Conservation (phyloP, 2,329 filamentous ascomycete species). For the Arthrobotrys sinensis region DNA sequence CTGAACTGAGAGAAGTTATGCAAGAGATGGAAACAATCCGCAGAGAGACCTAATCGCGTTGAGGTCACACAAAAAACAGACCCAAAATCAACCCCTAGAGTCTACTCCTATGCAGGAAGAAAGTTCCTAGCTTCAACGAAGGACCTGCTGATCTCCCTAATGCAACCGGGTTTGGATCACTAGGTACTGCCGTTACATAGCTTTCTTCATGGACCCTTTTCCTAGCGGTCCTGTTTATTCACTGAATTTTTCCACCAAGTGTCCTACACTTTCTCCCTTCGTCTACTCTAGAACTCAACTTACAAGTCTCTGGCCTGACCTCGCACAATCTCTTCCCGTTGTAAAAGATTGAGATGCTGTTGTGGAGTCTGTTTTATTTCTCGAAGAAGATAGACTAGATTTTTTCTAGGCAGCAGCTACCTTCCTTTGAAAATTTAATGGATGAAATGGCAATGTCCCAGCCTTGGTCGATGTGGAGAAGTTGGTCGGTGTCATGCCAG, state of each 20-base stretch:
- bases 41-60: not conserved
- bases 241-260: constrained; percentile 11
- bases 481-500: constrained; percentile 33
- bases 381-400: constrained; percentile 10
- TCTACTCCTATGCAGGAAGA: constrained; percentile 17
- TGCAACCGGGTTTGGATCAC: constrained; percentile 14
- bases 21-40: constrained; percentile 28
- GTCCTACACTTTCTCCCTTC: constrained; percentile 26
- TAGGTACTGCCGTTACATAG: constrained; percentile 16
- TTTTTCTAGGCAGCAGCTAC: constrained; percentile 13
- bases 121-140: constrained; percentile 11
- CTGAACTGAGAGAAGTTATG: constrained; percentile 12
- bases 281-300: constrained; percentile 37
- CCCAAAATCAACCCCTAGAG: not conserved
- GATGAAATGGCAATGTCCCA: not conserved
- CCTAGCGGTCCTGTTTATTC: not conserved
- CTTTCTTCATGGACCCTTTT: constrained; percentile 18
- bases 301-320: constrained; percentile 32
- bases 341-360: not conserved
- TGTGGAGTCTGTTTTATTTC: constrained; percentile 1
- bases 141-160: constrained; percentile 30
- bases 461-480: not conserved
- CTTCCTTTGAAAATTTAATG: constrained; percentile 4
- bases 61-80: not conserved
- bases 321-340: not conserved